A percentile compares a stretch with the other conserved stretches of the same genome.
phyloP scores from a whole-genome alignment of 139 green algal genomes.

The Ulvella scutata region DNA sequence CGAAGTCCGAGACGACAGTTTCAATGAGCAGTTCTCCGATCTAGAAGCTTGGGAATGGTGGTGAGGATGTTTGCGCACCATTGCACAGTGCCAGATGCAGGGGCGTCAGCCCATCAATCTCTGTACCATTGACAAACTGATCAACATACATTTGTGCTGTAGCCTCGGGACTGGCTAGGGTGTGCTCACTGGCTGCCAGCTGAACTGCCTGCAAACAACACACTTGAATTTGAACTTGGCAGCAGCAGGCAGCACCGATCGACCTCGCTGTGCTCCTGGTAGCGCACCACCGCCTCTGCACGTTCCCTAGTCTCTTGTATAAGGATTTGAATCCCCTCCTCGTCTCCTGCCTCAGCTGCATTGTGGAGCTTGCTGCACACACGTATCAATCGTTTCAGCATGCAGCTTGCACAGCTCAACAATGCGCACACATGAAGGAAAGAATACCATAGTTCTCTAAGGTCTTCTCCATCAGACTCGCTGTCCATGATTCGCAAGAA shows the following conservation, averaged over 20 bases:
- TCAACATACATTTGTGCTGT: not conserved
- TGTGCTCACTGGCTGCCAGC: not conserved
- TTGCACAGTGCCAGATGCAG: conserved; percentile 68
- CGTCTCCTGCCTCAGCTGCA: conserved; percentile 39
- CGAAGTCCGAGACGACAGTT: too few species aligned
- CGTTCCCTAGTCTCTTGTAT: not conserved
- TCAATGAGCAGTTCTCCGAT: too few species aligned
- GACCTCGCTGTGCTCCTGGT: not conserved
- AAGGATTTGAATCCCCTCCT: conserved; percentile 16
- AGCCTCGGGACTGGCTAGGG: not conserved
- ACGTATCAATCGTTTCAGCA: not conserved
- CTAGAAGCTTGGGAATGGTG: not conserved
- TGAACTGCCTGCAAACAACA: not conserved
- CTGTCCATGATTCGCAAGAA: too few species aligned
- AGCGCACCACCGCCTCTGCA: not conserved
- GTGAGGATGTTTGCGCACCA: conserved; percentile 11
- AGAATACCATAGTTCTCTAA: not conserved
- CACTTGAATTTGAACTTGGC: not conserved
- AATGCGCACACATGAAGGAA: not conserved
- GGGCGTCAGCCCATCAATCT: conserved; percentile 24
- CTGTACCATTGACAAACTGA: not conserved
- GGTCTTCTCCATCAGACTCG: not conserved
- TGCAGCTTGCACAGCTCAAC: not conserved
- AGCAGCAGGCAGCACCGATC: not conserved
- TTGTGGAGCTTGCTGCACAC: conserved; percentile 47